Evolutionary conservation across 768 basidiomycete genomes (phyloP).

Genomic region (Floccularia luteovirens): DNA sequence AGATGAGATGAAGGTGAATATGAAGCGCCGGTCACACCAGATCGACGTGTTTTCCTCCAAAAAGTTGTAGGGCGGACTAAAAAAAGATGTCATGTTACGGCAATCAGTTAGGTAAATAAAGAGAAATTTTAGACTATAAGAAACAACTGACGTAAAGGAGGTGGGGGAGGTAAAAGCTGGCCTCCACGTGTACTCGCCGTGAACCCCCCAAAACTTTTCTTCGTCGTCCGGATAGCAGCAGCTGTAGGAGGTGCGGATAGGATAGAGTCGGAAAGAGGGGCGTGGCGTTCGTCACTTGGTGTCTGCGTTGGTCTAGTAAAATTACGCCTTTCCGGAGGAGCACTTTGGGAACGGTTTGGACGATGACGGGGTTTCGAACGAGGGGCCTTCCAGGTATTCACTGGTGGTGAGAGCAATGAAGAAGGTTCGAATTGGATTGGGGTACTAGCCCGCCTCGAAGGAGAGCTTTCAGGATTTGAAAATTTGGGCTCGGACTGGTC

Average conservation of each 20-base stretch:
- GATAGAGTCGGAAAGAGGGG: too few species aligned
- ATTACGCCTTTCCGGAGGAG: slow-evolving; percentile 30
- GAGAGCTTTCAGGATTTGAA: slow-evolving; percentile 8
- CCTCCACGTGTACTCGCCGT: slow-evolving; percentile 26
- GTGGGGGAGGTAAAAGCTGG: slow-evolving; percentile 51
- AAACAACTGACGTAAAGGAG: slow-evolving; percentile 51
- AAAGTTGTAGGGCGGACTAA: slow-evolving; percentile 78
- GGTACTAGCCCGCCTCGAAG: slow-evolving; percentile 8
- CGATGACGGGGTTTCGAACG: slow-evolving; percentile 23
- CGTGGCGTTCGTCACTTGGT: slow-evolving; percentile 6
- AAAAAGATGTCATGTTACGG: too few species aligned
- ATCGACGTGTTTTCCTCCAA: slow-evolving; percentile 68
- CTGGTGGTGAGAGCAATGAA: slow-evolving; percentile 37
- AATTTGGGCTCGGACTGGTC: slow-evolving; percentile 2
- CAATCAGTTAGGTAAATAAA: slow-evolving; percentile 3
- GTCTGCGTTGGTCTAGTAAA: slow-evolving; percentile 5
- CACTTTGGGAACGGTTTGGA: slow-evolving; percentile 39
- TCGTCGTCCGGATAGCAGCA: slow-evolving; percentile 10
- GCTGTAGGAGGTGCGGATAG: slow-evolving; percentile 7
- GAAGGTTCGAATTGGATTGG: slow-evolving; percentile 13
- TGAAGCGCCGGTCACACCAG: slow-evolving; percentile 61
- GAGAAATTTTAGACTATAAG: background rate
- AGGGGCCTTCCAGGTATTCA: slow-evolving; percentile 38
- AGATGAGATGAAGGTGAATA: slow-evolving; percentile 72
- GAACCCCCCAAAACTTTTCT: slow-evolving; percentile 22